Percentiles rank a stretch among this genome's conserved stretches.
phyloP scores from a whole-genome alignment of 1,284 basidiomycete genomes.

The Anthracocystis panici-leucophaei region DNA sequence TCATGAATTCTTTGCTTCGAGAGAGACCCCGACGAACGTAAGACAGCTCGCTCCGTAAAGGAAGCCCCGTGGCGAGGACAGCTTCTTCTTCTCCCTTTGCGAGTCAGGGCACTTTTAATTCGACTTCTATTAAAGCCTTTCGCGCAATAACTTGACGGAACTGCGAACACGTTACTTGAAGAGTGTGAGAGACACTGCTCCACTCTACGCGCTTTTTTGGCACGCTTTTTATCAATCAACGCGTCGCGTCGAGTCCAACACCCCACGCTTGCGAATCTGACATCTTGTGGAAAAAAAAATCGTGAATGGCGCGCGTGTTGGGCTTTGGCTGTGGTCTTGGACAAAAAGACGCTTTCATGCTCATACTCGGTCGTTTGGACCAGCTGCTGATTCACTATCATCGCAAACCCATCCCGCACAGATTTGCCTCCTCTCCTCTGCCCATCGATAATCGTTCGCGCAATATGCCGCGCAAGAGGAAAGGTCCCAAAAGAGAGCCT shows the following conservation, averaged over 20 bases:
- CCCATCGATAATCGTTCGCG: background rate
- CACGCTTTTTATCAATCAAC: constrained; percentile 8
- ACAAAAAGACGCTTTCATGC: constrained; percentile 6
- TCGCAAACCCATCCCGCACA: background rate
- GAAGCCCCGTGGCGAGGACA: too few relatives aligned
- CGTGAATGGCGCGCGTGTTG: background rate
- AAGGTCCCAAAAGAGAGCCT: constrained; percentile 40
- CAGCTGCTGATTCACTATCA: background rate
- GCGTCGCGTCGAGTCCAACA: constrained; percentile 24
- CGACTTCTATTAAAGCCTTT: too few relatives aligned
- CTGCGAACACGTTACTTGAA: too few relatives aligned
- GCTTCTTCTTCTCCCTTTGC: too few relatives aligned
- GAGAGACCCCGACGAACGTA: background rate
- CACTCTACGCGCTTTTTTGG: constrained; percentile 10
- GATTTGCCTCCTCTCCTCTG: background rate
- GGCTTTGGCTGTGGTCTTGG: background rate
- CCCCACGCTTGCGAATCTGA: constrained; percentile 1
- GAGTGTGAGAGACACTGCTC: background rate
- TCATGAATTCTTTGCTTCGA: background rate
- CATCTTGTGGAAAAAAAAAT: background rate
- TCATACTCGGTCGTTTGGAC: background rate
- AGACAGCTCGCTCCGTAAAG: too few relatives aligned
- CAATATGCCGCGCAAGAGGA: constrained; percentile 46
- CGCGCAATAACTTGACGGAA: too few relatives aligned
- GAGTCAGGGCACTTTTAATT: too few relatives aligned